These are phyloP conservation scores for Claviceps sp. DNA, from an alignment of 2,329 filamentous ascomycete species.

Conservation along the genomic window DNA sequence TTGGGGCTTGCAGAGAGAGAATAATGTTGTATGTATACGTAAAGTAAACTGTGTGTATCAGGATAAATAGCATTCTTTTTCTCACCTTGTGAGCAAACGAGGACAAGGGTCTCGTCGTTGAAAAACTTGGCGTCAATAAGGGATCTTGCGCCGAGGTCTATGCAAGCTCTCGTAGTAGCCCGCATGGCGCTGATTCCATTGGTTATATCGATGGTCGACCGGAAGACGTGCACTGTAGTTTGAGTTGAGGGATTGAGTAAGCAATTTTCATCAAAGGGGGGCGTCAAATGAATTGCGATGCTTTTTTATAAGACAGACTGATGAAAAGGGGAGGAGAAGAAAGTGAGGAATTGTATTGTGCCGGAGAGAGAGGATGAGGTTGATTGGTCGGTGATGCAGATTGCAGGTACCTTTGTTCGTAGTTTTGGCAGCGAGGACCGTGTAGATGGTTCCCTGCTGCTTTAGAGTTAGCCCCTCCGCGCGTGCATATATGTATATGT, in stretches of 20 bases:
- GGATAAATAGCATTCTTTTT: not conserved
- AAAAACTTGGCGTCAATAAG: conserved; percentile 56
- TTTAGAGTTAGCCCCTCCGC: not conserved
- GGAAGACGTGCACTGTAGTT: conserved; percentile 42
- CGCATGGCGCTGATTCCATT: conserved; percentile 44
- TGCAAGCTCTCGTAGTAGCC: conserved; percentile 22
- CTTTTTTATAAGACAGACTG: not conserved
- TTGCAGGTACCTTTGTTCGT: conserved; percentile 21
- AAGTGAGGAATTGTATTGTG: not conserved
- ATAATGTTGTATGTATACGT: not conserved
- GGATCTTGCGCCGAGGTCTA: conserved; percentile 28
- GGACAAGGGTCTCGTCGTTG: conserved; percentile 44
- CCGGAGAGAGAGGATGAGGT: not conserved
- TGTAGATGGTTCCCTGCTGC: conserved; percentile 25
- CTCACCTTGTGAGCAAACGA: conserved; percentile 37
- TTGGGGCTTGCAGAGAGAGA: not conserved
- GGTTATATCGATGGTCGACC: conserved; percentile 34
- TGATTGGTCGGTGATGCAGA: not conserved
- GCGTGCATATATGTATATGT: not conserved
- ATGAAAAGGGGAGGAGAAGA: not conserved
- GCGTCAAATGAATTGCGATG: not conserved
- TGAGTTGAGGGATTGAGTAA: not conserved
- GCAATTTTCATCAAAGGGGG: not conserved
- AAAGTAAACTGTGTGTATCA: not conserved
- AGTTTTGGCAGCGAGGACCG: conserved; percentile 27